Evolutionary conservation across 78 protist genomes (phyloP).

Genomic region (slime mould (Dictyostelium discoideum)): DNA sequence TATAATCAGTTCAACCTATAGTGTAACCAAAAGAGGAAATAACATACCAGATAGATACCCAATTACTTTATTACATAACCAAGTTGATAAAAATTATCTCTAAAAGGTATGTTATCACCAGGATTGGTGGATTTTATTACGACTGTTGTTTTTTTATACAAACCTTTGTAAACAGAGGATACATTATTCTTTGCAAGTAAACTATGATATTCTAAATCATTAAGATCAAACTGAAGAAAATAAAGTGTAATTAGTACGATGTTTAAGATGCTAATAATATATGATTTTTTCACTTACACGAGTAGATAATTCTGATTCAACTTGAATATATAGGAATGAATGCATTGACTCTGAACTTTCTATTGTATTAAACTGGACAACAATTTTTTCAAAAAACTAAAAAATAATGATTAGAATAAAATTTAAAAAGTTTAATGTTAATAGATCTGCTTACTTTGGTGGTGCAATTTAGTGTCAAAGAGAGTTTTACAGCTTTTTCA

Average conservation of each 20-base stretch:
- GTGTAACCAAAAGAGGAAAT: neutral
- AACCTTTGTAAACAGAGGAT: conserved; percentile 22
- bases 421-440: no score
- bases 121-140: conserved; percentile 17
- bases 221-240: neutral
- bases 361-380: neutral
- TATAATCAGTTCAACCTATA: neutral
- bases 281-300: neutral
- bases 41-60: neutral
- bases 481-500: neutral
- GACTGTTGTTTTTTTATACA: conserved; percentile 32
- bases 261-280: no score
- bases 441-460: neutral
- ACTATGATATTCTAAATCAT: neutral
- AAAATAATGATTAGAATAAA: neutral
- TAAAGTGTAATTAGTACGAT: neutral
- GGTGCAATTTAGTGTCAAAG: neutral
- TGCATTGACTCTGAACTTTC: neutral
- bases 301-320: neutral
- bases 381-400: neutral
- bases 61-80: neutral
- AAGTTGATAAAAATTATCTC: neutral
- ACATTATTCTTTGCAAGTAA: conserved; percentile 10
- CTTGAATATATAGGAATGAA: neutral
- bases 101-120: no score